These are phyloP conservation scores for Deinandra increscens DNA, from an alignment of 129 eudicot species.

Conservation along the genomic window DNA sequence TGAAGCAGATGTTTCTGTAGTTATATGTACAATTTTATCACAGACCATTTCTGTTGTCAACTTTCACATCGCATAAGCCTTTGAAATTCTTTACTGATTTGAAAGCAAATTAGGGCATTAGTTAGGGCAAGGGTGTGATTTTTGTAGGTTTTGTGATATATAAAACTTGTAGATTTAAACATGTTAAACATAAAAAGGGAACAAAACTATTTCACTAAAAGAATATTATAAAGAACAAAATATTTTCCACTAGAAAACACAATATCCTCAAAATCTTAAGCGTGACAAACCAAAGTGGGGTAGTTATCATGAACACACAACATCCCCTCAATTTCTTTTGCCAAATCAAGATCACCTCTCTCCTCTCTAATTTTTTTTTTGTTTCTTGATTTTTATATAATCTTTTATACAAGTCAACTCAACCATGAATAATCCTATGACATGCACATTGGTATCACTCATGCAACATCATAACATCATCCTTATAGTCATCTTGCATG, in stretches of 20 bases:
- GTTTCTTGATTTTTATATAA: neutral
- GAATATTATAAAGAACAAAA: constrained; percentile 27
- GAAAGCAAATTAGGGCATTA: too few species aligned
- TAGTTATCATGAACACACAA: constrained; percentile 40
- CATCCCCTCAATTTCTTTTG: constrained; percentile 23
- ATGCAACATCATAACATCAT: constrained; percentile 42
- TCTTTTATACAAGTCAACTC: constrained; percentile 58
- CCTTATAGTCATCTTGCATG: constrained; percentile 30
- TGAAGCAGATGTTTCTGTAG: too few species aligned
- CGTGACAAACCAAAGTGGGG: constrained; percentile 75
- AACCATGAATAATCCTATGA: constrained; percentile 27
- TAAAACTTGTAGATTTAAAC: neutral
- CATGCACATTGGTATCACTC: constrained; percentile 44
- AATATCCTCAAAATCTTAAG: constrained; percentile 55
- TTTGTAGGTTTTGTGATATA: too few species aligned
- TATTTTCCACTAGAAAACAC: constrained; percentile 37
- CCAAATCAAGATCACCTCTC: constrained; percentile 22
- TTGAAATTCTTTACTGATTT: too few species aligned
- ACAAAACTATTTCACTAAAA: constrained; percentile 18
- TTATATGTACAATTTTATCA: too few species aligned
- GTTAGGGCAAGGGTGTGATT: too few species aligned
- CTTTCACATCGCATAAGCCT: too few species aligned
- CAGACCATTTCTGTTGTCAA: too few species aligned
- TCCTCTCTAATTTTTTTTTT: constrained; percentile 12
- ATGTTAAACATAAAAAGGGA: neutral